A percentile compares a stretch with the other conserved stretches of the same genome.
These are phyloP conservation scores for Scedosporium apiospermum DNA, from an alignment of 2,329 filamentous ascomycete genomes.

Conservation along the genomic window DNA sequence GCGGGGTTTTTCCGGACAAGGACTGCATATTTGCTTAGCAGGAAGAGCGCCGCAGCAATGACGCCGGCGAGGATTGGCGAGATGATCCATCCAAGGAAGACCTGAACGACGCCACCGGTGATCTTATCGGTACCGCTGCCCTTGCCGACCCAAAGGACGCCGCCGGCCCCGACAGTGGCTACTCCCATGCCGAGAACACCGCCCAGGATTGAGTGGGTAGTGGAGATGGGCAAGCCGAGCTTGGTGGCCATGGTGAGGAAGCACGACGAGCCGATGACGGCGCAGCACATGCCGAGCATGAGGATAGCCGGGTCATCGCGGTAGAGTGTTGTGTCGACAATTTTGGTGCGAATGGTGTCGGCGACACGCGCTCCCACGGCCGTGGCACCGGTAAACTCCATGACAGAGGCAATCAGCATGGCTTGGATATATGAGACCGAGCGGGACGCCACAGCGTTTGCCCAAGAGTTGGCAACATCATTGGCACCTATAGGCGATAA, in stretches of 20 bases:
- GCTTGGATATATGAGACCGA: slow-evolving; percentile 54
- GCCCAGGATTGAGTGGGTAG: slow-evolving; percentile 51
- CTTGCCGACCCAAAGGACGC: slow-evolving; percentile 43
- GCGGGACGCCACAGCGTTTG: slow-evolving; percentile 60
- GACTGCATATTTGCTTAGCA: slow-evolving; percentile 45
- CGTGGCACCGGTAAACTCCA: slow-evolving; percentile 52
- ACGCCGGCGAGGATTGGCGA: slow-evolving; percentile 22
- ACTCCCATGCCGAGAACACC: slow-evolving; percentile 52
- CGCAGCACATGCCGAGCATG: slow-evolving; percentile 51
- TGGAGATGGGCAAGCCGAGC: slow-evolving; percentile 50
- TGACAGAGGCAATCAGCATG: slow-evolving; percentile 46
- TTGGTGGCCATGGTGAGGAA: slow-evolving; percentile 48
- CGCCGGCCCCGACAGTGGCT: slow-evolving; percentile 38
- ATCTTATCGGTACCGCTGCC: slow-evolving; percentile 33
- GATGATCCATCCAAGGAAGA: slow-evolving; percentile 27
- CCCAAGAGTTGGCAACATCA: slow-evolving; percentile 71
- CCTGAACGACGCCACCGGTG: slow-evolving; percentile 22
- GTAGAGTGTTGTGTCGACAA: slow-evolving; percentile 42
- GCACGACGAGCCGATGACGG: slow-evolving; percentile 39
- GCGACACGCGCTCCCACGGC: slow-evolving; percentile 52
- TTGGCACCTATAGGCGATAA: slow-evolving; percentile 26
- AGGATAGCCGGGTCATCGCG: slow-evolving; percentile 36
- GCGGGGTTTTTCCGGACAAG: slow-evolving; percentile 44
- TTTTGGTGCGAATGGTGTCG: slow-evolving; percentile 51
- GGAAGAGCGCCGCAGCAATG: slow-evolving; percentile 26